These are phyloP conservation scores for Schwanniomyces occidentalis DNA, from an alignment of 805 yeast genomes.

Conservation along the genomic window DNA sequence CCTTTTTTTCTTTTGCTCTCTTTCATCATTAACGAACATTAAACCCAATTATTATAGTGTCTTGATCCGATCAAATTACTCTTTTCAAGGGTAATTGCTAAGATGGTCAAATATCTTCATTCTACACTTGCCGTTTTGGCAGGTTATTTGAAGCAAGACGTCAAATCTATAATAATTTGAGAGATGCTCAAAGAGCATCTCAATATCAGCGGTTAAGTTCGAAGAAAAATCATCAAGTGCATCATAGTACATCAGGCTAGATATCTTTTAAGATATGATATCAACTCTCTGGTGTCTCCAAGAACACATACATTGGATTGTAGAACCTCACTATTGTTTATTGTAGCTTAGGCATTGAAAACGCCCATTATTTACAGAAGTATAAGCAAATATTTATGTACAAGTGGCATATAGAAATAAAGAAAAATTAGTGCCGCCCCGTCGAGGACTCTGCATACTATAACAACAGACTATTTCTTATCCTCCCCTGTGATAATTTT, in stretches of 20 bases:
- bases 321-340: too few relatives aligned
- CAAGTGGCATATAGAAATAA: too few relatives aligned
- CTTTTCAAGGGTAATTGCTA: background rate
- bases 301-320: slow-evolving; percentile 50
- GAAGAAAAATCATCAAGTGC: slow-evolving; percentile 32
- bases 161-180: slow-evolving; percentile 6
- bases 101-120: slow-evolving; percentile 31
- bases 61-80: slow-evolving; percentile 17
- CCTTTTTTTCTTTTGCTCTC: too few relatives aligned
- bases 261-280: slow-evolving; percentile 9
- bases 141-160: slow-evolving; percentile 37
- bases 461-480: slow-evolving; percentile 4
- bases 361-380: too few relatives aligned
- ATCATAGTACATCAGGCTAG: slow-evolving; percentile 49
- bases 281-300: slow-evolving; percentile 49
- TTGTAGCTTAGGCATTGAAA: too few relatives aligned
- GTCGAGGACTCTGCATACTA: too few relatives aligned
- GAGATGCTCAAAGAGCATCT: slow-evolving; percentile 8
- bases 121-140: slow-evolving; percentile 45
- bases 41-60: slow-evolving; percentile 9
- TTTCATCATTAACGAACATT: slow-evolving; percentile 6
- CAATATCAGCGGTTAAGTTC: slow-evolving; percentile 11
- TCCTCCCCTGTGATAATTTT: slow-evolving; percentile 27
- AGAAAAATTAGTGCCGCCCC: too few relatives aligned
- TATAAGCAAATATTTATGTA: too few relatives aligned